phyloP scores from a whole-genome alignment of 1,284 basidiomycete species.

The Tausonia pullulans region DNA sequence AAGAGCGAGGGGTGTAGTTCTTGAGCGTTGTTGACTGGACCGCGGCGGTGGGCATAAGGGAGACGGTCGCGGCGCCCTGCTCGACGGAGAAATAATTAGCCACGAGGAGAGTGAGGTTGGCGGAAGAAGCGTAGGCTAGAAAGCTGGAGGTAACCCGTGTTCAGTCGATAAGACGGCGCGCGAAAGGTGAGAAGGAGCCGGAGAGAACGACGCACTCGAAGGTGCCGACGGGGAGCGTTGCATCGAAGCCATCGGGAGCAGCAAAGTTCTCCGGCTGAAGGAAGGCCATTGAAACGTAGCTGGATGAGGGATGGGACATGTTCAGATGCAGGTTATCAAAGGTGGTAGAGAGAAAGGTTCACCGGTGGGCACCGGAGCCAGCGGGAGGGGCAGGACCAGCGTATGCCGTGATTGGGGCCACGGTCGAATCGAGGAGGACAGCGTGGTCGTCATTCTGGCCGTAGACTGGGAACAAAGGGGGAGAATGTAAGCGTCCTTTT shows the following conservation, averaged over 20 bases:
- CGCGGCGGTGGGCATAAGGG: constrained; percentile 14
- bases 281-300: constrained; percentile 16
- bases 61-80: constrained; percentile 13
- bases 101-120: constrained; percentile 13
- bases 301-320: neutral
- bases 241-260: constrained; percentile 17
- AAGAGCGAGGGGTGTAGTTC: constrained; percentile 12
- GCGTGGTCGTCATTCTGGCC: constrained; percentile 17
- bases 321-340: neutral
- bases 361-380: constrained; percentile 22
- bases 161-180: too few relatives aligned
- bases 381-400: constrained; percentile 18
- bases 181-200: neutral
- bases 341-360: constrained; percentile 1
- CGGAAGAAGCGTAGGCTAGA: constrained; percentile 14
- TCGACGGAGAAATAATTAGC: constrained; percentile 18
- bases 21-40: constrained; percentile 17
- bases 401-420: constrained; percentile 18
- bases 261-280: constrained; percentile 18
- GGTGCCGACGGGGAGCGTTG: constrained; percentile 17
- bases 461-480: constrained; percentile 10
- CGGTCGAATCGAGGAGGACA: constrained; percentile 16
- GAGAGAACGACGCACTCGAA: constrained; percentile 16
- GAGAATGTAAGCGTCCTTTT: neutral
- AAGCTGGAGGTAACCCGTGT: neutral